A percentile compares a stretch with the other conserved stretches of the same genome.
Conservation (phyloP, 352 stramenopile genomes). For the Thraustotheca clavata region DNA sequence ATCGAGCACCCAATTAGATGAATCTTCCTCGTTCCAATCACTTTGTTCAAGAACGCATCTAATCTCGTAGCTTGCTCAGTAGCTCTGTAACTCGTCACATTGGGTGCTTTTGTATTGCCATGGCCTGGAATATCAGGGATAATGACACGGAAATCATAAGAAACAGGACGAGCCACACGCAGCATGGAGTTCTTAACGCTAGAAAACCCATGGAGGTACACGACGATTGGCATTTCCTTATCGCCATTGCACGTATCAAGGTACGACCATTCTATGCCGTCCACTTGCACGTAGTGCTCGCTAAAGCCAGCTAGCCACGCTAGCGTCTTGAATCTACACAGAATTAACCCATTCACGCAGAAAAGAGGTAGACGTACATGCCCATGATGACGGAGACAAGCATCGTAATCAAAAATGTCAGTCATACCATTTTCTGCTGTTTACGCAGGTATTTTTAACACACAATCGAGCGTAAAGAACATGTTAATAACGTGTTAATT, state of each 20-base stretch:
- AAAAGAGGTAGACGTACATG: not conserved
- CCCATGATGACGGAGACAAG: conserved; percentile 22
- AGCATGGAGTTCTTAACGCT: conserved; percentile 63
- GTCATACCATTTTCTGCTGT: not conserved
- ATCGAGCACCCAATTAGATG: conserved; percentile 68
- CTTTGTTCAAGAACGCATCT: conserved; percentile 45
- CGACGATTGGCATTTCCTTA: conserved; percentile 37
- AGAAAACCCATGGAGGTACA: conserved; percentile 68
- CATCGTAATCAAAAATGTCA: conserved; percentile 21
- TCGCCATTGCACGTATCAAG: conserved; percentile 37
- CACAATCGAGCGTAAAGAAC: not conserved
- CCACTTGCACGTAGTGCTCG: conserved; percentile 32
- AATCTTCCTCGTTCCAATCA: conserved; percentile 47
- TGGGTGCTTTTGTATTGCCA: conserved; percentile 40
- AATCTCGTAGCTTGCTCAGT: conserved; percentile 43
- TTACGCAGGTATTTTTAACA: not conserved
- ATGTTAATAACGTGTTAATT: not conserved
- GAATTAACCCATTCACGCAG: not conserved
- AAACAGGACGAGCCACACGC: conserved; percentile 37
- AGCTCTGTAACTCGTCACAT: conserved; percentile 39
- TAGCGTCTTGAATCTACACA: conserved; percentile 38
- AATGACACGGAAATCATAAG: conserved; percentile 45
- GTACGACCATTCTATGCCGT: conserved; percentile 66
- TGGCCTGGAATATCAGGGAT: conserved; percentile 65
- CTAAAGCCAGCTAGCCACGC: conserved; percentile 47